Evolutionary conservation across 1,284 basidiomycete species (phyloP).

Genomic region (Leccinum proliferum): DNA sequence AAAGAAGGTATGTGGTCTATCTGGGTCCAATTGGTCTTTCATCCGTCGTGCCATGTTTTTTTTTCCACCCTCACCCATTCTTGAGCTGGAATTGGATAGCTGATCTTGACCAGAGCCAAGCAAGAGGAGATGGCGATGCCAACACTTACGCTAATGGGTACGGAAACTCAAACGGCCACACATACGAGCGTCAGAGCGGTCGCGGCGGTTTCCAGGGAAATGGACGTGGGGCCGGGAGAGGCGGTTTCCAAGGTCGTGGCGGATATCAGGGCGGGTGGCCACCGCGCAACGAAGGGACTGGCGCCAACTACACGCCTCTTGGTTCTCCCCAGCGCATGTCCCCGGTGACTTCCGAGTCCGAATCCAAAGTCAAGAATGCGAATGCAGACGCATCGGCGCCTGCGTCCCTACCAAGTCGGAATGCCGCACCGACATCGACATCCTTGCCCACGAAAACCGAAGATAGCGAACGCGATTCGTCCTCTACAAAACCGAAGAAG

Average conservation of each 20-base stretch:
- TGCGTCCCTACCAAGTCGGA: neutral
- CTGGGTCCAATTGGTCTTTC: neutral
- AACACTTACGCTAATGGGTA: neutral
- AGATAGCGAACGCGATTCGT: neutral
- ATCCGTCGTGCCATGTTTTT: neutral
- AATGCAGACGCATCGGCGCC: neutral
- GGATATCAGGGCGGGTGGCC: slow-evolving; percentile 11
- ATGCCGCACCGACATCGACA: neutral
- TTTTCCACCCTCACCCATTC: neutral
- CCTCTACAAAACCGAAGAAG: slow-evolving; percentile 11
- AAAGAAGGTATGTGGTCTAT: slow-evolving; percentile 15
- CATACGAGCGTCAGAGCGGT: neutral
- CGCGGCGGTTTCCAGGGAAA: slow-evolving; percentile 26
- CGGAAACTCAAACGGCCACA: neutral
- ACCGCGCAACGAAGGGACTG: slow-evolving; percentile 40
- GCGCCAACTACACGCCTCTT: slow-evolving; percentile 64
- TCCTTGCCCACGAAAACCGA: slow-evolving; percentile 1
- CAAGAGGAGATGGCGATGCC: slow-evolving; percentile 8
- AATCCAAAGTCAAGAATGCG: neutral
- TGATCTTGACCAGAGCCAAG: slow-evolving; percentile 13
- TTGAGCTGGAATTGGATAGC: neutral
- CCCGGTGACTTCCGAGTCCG: slow-evolving; percentile 19
- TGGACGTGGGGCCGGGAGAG: slow-evolving; percentile 18
- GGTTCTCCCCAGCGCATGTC: slow-evolving; percentile 57
- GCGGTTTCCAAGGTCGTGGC: slow-evolving; percentile 22